Percentiles rank a stretch among this genome's conserved stretches.
Conservation (phyloP, 768 basidiomycete genomes). For the Suillus ampliporus region DNA sequence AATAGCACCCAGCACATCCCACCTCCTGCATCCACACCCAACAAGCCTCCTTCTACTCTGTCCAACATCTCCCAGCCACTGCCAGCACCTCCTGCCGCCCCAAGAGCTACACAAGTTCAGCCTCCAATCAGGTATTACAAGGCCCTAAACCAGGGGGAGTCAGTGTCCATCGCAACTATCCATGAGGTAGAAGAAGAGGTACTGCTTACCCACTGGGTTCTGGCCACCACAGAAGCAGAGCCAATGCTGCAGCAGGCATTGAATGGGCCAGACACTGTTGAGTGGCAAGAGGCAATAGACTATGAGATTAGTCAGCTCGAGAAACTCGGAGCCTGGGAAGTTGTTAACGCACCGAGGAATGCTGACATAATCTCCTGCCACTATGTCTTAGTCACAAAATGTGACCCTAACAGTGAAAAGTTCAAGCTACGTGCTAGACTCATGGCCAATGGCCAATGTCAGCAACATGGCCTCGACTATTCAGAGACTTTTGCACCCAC, state of each 20-base stretch:
- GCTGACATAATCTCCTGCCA: conserved; percentile 32
- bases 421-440: background rate
- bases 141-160: conserved; percentile 1
- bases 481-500: conserved; percentile 24
- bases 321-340: conserved; percentile 31
- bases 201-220: background rate
- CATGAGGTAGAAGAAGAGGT: background rate
- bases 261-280: conserved; percentile 4
- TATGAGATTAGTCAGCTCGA: conserved; percentile 24
- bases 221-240: background rate
- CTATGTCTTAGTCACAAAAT: conserved; percentile 7
- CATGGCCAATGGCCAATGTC: background rate
- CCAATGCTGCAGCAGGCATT: conserved; percentile 2
- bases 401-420: conserved; percentile 5
- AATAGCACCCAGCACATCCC: background rate
- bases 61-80: background rate
- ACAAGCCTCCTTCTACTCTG: background rate
- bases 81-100: background rate
- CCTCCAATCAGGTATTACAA: conserved; percentile 3
- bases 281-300: conserved; percentile 14
- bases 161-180: background rate
- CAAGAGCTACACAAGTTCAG: background rate
- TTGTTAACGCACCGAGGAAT: conserved; percentile 28
- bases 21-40: too few relatives aligned
- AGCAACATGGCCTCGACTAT: conserved; percentile 25